Conservation (phyloP, 2,329 filamentous ascomycete genomes). For the Cercospora sesami region DNA sequence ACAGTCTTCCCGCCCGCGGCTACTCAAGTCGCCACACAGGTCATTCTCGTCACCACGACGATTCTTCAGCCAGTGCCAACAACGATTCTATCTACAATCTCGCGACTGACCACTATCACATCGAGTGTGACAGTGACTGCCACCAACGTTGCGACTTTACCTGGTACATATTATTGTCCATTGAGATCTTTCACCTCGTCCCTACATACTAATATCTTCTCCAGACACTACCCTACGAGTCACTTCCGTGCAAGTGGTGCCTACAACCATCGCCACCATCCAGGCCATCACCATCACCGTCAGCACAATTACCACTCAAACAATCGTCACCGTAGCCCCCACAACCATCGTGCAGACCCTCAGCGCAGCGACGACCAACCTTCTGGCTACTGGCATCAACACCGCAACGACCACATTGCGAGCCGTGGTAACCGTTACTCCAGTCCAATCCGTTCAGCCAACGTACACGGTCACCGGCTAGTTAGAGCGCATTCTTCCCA, state of each 20-base stretch:
- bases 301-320: neutral
- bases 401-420: neutral
- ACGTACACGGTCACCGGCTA: neutral
- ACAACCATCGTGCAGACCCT: neutral
- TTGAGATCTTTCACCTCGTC: neutral
- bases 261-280: neutral
- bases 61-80: neutral
- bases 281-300: conserved; percentile 1
- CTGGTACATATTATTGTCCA: neutral
- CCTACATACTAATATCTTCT: neutral
- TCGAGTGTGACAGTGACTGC: neutral
- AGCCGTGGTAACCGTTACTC: neutral
- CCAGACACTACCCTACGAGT: neutral
- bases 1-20: neutral
- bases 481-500: neutral
- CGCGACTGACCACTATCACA: neutral
- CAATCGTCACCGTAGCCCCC: conserved; percentile 3
- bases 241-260: conserved; percentile 6
- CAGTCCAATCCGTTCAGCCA: neutral
- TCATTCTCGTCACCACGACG: neutral
- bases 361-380: neutral
- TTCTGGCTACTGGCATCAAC: neutral
- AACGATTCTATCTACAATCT: neutral
- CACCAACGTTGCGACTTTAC: neutral
- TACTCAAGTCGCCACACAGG: neutral